phyloP scores from a whole-genome alignment of 1,284 basidiomycete species.

The Tilletia setariae region DNA sequence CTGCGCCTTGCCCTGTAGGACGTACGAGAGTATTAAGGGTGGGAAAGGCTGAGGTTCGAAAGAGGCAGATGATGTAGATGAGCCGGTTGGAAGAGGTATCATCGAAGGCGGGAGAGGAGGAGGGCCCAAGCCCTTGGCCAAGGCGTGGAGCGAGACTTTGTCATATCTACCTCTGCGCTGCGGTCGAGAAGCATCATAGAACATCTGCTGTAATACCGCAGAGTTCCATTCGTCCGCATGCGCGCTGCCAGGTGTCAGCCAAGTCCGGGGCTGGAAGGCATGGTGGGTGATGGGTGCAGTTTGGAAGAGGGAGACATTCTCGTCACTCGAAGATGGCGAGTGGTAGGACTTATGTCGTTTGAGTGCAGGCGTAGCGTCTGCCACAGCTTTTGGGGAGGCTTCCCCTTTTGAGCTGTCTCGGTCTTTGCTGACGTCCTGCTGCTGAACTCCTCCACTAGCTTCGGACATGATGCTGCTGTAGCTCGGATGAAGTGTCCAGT shows the following conservation, averaged over 20 bases:
- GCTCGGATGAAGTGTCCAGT: background rate
- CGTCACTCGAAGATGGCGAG: background rate
- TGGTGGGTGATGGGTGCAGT: conserved; percentile 20
- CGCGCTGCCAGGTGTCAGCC: conserved; percentile 19
- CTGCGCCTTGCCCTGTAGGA: conserved; percentile 71
- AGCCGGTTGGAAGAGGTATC: conserved; percentile 14
- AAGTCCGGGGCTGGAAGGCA: conserved; percentile 21
- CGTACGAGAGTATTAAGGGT: conserved; percentile 59
- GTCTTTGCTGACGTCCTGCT: background rate
- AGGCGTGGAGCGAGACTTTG: background rate
- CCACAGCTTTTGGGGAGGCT: background rate
- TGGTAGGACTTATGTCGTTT: background rate
- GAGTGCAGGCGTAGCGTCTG: background rate
- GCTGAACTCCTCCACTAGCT: too few relatives aligned
- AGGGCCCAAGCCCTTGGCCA: conserved; percentile 19
- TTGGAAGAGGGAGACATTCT: background rate
- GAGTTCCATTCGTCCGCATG: background rate
- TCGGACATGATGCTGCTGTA: background rate
- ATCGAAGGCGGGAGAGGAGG: conserved; percentile 29
- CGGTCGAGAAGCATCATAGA: background rate
- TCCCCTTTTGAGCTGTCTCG: background rate
- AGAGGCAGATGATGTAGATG: background rate
- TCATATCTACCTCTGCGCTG: background rate
- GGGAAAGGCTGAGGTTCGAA: conserved; percentile 18
- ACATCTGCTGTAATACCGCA: background rate